Conservation (phyloP, 768 basidiomycete species). For the Astraeus odoratus region DNA sequence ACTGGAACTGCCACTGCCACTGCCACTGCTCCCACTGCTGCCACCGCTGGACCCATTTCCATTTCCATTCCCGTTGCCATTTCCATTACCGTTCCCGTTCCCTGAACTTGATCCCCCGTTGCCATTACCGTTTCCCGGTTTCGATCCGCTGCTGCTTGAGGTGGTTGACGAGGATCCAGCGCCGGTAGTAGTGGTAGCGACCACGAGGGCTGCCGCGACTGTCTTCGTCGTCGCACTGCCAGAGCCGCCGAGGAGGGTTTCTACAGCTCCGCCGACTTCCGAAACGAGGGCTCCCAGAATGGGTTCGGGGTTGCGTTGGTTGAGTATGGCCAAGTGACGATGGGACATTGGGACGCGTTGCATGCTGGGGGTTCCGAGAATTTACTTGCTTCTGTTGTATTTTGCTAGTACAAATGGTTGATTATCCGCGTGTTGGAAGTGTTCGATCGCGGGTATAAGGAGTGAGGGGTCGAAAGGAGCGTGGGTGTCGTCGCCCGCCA, state of each 20-base stretch:
- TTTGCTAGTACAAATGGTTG: background rate
- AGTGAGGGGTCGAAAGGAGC: constrained; percentile 17
- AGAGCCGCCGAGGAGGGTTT: background rate
- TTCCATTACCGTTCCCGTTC: background rate
- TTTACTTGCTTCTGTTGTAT: background rate
- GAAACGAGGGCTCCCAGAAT: background rate
- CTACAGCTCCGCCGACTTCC: constrained; percentile 4
- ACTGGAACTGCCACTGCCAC: background rate
- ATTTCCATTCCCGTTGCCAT: background rate
- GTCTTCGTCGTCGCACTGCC: background rate
- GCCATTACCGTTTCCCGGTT: constrained; percentile 1
- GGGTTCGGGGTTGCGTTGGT: background rate
- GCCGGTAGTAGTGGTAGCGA: too few species aligned
- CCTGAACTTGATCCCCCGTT: background rate
- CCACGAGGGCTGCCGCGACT: constrained; percentile 4
- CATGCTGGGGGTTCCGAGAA: background rate
- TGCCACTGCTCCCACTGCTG: background rate
- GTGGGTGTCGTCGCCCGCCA: constrained; percentile 13
- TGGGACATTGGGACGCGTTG: background rate
- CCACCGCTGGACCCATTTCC: background rate
- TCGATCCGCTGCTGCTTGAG: too few species aligned
- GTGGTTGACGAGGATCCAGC: too few species aligned
- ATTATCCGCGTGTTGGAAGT: constrained; percentile 6
- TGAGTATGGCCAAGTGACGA: background rate
- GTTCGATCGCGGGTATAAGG: background rate